Evolutionary conservation across 2,329 filamentous ascomycete species (phyloP).

Genomic region (Apiospora arundinis): DNA sequence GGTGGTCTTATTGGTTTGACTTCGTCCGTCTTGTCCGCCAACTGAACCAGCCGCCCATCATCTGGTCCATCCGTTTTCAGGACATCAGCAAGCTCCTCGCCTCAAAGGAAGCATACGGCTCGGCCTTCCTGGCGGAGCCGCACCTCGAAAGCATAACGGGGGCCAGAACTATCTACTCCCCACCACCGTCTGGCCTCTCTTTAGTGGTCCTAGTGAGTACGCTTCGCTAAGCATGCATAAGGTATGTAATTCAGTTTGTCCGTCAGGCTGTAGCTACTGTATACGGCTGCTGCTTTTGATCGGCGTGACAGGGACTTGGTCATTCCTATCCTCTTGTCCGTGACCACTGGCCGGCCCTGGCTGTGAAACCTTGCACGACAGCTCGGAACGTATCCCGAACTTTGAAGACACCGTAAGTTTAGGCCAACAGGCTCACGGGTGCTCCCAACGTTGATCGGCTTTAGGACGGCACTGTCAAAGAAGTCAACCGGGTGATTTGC

Average conservation of each 20-base stretch:
- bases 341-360: neutral
- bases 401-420: neutral
- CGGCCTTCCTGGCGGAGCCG: slow-evolving; percentile 13
- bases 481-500: neutral
- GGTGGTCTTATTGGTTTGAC: neutral
- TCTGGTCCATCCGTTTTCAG: neutral
- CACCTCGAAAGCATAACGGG: neutral
- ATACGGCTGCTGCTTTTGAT: neutral
- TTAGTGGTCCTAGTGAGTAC: no score
- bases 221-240: neutral
- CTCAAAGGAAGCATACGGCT: slow-evolving; percentile 7
- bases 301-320: neutral
- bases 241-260: neutral
- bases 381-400: slow-evolving; percentile 5
- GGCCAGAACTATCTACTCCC: neutral
- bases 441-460: slow-evolving; percentile 6
- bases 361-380: slow-evolving; percentile 2
- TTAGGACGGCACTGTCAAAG: neutral
- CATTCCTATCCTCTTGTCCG: neutral
- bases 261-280: neutral
- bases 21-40: slow-evolving; percentile 1
- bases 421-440: slow-evolving; percentile 9
- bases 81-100: slow-evolving; percentile 1
- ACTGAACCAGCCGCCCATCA: neutral
- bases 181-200: neutral